Evolutionary conservation across 352 stramenopile species (phyloP).

Genomic region (Phytophthora fragariae): DNA sequence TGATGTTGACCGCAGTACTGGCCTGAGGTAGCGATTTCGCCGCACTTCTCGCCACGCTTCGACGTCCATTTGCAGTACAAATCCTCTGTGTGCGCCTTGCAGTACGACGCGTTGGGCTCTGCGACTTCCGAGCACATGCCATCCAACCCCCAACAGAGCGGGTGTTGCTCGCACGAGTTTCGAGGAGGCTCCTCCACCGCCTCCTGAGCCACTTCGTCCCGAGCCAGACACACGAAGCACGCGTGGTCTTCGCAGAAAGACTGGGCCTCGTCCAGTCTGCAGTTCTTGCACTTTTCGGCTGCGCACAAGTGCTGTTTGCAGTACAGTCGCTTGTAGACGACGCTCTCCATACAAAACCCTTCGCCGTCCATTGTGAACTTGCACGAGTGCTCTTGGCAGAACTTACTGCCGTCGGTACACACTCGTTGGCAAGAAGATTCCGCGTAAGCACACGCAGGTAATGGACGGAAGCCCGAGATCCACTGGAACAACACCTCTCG

Average conservation of each 20-base stretch:
- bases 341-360: constrained; percentile 34
- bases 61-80: constrained; percentile 47
- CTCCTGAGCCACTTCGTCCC: constrained; percentile 17
- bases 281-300: constrained; percentile 45
- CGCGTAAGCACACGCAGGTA: constrained; percentile 45
- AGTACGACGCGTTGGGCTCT: constrained; percentile 48
- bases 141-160: constrained; percentile 55
- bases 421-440: constrained; percentile 47
- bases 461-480: constrained; percentile 60
- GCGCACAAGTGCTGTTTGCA: constrained; percentile 59
- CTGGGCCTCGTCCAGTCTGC: constrained; percentile 38
- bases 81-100: constrained; percentile 41
- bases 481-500: constrained; percentile 68
- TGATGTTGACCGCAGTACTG: constrained; percentile 50
- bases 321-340: constrained; percentile 45
- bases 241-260: constrained; percentile 58
- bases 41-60: constrained; percentile 39
- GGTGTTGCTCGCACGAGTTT: constrained; percentile 60
- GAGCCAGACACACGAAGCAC: constrained; percentile 66
- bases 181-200: constrained; percentile 55
- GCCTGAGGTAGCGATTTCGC: constrained; percentile 33
- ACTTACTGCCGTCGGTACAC: constrained; percentile 31
- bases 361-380: constrained; percentile 31
- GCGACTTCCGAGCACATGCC: constrained; percentile 52
- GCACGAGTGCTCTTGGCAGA: constrained; percentile 50